Evolutionary conservation across 768 basidiomycete species (phyloP).

Genomic region (Rickenella mellea): DNA sequence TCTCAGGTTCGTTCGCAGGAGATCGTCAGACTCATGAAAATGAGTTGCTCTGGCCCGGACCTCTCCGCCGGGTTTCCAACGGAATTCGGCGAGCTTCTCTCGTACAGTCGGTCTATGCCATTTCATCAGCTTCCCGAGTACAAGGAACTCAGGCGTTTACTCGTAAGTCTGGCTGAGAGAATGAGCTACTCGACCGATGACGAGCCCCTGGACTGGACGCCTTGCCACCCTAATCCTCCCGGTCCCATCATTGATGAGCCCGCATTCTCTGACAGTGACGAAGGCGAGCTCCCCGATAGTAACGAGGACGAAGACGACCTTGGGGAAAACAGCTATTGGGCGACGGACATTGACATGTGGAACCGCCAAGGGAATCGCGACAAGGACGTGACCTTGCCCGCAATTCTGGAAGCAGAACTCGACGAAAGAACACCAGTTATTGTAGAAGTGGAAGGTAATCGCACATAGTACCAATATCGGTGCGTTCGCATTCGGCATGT

Average conservation of each 20-base stretch:
- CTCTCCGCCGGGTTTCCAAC: constrained; percentile 13
- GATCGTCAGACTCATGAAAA: too few relatives aligned
- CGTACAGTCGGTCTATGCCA: constrained; percentile 13
- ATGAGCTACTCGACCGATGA: constrained; percentile 6
- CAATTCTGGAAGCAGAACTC: constrained; percentile 8
- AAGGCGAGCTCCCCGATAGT: constrained; percentile 7
- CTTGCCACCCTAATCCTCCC: constrained; percentile 8
- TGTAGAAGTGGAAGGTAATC: constrained; percentile 14
- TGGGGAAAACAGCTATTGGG: constrained; percentile 12
- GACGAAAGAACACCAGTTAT: constrained; percentile 9
- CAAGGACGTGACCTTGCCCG: constrained; percentile 10
- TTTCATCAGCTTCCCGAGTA: constrained; percentile 17
- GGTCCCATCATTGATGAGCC: constrained; percentile 8
- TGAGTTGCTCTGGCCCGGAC: constrained; percentile 9
- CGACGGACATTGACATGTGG: constrained; percentile 13
- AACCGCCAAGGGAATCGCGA: constrained; percentile 11
- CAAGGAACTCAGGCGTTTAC: constrained; percentile 6
- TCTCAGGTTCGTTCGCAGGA: constrained; percentile 10
- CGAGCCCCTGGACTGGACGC: constrained; percentile 14
- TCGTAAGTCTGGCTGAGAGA: constrained; percentile 11
- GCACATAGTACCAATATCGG: too few relatives aligned
- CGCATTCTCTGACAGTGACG: constrained; percentile 10
- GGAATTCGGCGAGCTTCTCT: constrained; percentile 15
- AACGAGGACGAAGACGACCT: constrained; percentile 4
- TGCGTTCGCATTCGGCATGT: too few relatives aligned